Conservation (phyloP, 2,329 filamentous ascomycete species). For the Exophiala phaeomuriformis region DNA sequence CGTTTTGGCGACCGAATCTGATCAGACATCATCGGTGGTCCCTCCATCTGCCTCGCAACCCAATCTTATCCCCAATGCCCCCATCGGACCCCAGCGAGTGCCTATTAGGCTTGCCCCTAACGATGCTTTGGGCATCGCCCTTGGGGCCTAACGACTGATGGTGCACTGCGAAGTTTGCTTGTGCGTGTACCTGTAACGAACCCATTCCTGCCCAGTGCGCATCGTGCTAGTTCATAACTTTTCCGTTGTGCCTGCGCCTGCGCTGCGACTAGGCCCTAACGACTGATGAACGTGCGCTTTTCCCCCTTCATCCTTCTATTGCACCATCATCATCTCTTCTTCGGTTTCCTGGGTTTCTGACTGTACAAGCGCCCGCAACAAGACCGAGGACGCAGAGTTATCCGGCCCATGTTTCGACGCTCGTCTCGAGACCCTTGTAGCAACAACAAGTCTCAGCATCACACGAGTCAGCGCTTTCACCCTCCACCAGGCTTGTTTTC, state of each 20-base stretch:
- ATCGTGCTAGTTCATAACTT: not conserved
- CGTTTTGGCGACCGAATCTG: constrained; percentile 3
- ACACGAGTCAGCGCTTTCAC: not conserved
- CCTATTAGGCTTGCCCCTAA: constrained; percentile 5
- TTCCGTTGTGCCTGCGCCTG: constrained; percentile 4
- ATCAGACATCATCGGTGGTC: constrained; percentile 9
- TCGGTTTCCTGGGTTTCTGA: not conserved
- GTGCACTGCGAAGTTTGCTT: constrained; percentile 5
- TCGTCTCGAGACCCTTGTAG: not conserved
- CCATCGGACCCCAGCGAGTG: constrained; percentile 3
- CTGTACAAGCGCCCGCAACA: not conserved
- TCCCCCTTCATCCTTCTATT: constrained; percentile 1
- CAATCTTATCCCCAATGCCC: constrained; percentile 3
- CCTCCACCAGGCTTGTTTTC: not conserved
- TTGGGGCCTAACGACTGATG: constrained; percentile 6
- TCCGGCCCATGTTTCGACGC: not conserved
- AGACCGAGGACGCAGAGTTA: not conserved
- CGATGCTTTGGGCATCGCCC: constrained; percentile 7
- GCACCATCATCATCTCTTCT: not conserved
- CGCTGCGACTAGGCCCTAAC: constrained; percentile 1
- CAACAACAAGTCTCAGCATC: not conserved
- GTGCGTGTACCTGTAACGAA: not conserved
- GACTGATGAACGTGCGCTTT: constrained; percentile 4
- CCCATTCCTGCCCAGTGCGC: constrained; percentile 1
- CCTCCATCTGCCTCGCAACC: not conserved